Evolutionary conservation across 495 filamentous ascomycete species (phyloP).

Genomic region (Bryoglossum gracile): DNA sequence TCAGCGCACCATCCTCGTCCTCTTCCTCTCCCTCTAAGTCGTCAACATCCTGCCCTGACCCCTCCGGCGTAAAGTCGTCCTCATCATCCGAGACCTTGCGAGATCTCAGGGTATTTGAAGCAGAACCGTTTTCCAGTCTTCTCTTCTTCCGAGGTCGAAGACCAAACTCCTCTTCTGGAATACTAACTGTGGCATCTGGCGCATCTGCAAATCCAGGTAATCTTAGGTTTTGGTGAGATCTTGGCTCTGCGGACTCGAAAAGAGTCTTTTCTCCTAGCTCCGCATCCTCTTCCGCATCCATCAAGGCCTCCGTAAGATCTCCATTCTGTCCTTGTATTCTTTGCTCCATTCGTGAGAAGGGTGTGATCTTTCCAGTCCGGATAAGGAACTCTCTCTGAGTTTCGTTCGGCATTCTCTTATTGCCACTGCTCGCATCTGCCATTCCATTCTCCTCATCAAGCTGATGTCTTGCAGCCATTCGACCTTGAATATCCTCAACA

Average conservation of each 20-base stretch:
- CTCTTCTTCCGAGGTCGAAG: constrained; percentile 43
- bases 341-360: constrained; percentile 68
- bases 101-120: background rate
- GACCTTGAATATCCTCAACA: constrained; percentile 64
- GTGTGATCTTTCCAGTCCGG: constrained; percentile 93
- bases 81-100: constrained; percentile 7
- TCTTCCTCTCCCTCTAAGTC: constrained; percentile 27
- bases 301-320: constrained; percentile 61
- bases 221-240: constrained; percentile 75
- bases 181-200: constrained; percentile 22
- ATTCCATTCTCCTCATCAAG: constrained; percentile 34
- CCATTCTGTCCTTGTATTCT: constrained; percentile 45
- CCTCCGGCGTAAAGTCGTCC: constrained; percentile 19
- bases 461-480: constrained; percentile 65
- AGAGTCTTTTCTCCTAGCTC: constrained; percentile 38
- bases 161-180: constrained; percentile 41
- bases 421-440: constrained; percentile 32
- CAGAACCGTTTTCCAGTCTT: constrained; percentile 4
- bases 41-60: constrained; percentile 7
- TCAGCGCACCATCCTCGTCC: constrained; percentile 38
- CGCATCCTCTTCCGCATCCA: constrained; percentile 66
- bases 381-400: constrained; percentile 84
- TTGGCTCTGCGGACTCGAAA: constrained; percentile 34
- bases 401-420: constrained; percentile 64
- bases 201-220: constrained; percentile 67